Percentiles rank a stretch among this genome's conserved stretches.
These are phyloP conservation scores for Phoenix roebelenii DNA, from an alignment of 176 grass and related monocot species.

Conservation along the genomic window DNA sequence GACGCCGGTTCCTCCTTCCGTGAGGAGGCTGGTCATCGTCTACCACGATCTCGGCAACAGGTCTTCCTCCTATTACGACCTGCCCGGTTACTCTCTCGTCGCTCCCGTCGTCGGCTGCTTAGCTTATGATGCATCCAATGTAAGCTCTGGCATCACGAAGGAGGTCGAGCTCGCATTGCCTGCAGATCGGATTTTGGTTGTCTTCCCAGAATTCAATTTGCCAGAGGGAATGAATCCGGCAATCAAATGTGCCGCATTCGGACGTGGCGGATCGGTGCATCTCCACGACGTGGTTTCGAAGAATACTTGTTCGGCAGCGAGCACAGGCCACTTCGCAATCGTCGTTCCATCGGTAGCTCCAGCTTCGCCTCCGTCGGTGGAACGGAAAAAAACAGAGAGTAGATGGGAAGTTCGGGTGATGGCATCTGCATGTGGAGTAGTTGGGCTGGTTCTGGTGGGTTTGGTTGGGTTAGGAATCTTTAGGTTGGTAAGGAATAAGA, in stretches of 20 bases:
- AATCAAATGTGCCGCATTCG: background rate
- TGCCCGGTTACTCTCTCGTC: slow-evolving; percentile 7
- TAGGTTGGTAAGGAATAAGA: slow-evolving; percentile 8
- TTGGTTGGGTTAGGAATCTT: slow-evolving; percentile 6
- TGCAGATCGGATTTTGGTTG: background rate
- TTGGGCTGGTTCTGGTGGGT: slow-evolving; percentile 15
- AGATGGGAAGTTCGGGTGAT: background rate
- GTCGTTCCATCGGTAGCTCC: background rate
- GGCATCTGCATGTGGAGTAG: background rate
- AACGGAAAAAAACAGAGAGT: no score
- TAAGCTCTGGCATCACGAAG: background rate
- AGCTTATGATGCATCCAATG: slow-evolving; percentile 11
- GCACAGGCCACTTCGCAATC: slow-evolving; percentile 10
- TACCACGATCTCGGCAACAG: slow-evolving; percentile 8
- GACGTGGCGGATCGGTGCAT: background rate
- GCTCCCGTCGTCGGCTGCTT: slow-evolving; percentile 13
- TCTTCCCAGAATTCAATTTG: background rate
- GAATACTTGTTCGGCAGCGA: background rate
- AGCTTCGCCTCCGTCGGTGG: background rate
- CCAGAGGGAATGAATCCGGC: background rate
- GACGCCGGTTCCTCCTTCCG: slow-evolving; percentile 2
- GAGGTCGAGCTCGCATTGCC: background rate
- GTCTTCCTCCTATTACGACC: slow-evolving; percentile 5
- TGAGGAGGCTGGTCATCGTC: slow-evolving; percentile 16
- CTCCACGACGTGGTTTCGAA: background rate